Evolutionary conservation across 106 monocot genomes (phyloP), one percentile per base, ranked within the genome.

Genomic region (Apostasia ramifera): DNA sequence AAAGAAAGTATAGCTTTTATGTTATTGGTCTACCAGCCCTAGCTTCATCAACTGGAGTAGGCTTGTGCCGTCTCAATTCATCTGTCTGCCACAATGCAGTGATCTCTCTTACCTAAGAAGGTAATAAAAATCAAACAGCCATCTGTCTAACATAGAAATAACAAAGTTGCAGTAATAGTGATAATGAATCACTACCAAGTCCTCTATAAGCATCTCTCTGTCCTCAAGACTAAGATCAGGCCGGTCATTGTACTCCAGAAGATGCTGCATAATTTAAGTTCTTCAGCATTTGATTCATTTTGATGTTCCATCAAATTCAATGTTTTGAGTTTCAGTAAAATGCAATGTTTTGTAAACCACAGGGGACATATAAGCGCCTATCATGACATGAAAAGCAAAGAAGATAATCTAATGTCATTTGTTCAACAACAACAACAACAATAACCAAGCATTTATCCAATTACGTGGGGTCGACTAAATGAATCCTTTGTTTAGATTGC

Each of bases 41-140:
- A 66, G 94, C 94, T 85, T 94, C 94, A 83, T 94, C 94, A 74
- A 94, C 94, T 12, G 94, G 94, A 63, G 94, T 94, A 50, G 94
- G 94, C 69, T 85, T 94, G 59, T 91, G 94, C 38, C 94, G 94
- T 63, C 94, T 85, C 26, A 94, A 53, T 74, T 94, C 94, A 81
- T 94, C 94, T 13, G 94, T 94, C 82, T 94, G 87, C 94, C 94
- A 94, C 52, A 94, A 70, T 53, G 94, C 70, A 70, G 94, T 90
- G 47, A 94, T 90, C 75, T 94, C 94, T 60, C 94, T 85, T 50
- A 84, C 81, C 94, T 94, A 71, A 13, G 14, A 58, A 70, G 58
- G 8, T 4, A 5, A 45, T 59, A 53, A 78, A 60, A 40, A 38
- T 69, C 48, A 66, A 56, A 74, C 47, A 6, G 65, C 46, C 55